Percentiles rank a stretch among this genome's conserved stretches.
Evolutionary conservation across 768 basidiomycete species (phyloP).

Genomic region (Leccinellum rugosiceps): DNA sequence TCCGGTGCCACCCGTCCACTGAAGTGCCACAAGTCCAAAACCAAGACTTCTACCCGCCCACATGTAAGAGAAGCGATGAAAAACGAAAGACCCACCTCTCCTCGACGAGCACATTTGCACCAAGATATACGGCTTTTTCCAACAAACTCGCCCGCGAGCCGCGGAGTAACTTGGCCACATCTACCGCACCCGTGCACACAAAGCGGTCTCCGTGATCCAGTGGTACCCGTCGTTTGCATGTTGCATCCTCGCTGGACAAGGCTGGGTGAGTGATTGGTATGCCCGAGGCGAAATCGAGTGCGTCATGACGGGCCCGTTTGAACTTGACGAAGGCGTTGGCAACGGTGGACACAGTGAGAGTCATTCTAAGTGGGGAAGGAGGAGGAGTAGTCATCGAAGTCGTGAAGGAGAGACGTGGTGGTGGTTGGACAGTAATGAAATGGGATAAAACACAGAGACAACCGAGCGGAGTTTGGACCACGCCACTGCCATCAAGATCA

Average conservation of each 20-base stretch:
- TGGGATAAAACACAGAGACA: not conserved
- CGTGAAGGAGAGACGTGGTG: not conserved
- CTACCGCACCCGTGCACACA: slow-evolving; percentile 61
- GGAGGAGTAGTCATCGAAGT: slow-evolving; percentile 19
- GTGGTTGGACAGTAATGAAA: not conserved
- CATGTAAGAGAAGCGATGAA: not conserved
- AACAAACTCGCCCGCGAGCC: slow-evolving; percentile 50
- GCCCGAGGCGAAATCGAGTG: slow-evolving; percentile 38
- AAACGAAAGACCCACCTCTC: slow-evolving; percentile 54
- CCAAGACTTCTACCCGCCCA: not conserved
- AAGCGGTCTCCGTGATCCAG: slow-evolving; percentile 43
- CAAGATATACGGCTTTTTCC: slow-evolving; percentile 45
- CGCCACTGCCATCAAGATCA: not conserved
- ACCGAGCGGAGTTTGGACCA: slow-evolving; percentile 24
- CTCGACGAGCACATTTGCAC: slow-evolving; percentile 61
- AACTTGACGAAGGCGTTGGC: slow-evolving; percentile 55
- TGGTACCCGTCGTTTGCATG: slow-evolving; percentile 28
- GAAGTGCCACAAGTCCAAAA: not conserved
- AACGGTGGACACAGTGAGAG: slow-evolving; percentile 35
- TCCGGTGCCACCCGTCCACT: not conserved
- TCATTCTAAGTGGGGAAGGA: slow-evolving; percentile 20
- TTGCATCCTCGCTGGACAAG: slow-evolving; percentile 28
- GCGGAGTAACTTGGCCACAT: slow-evolving; percentile 53
- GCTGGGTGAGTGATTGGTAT: slow-evolving; percentile 36
- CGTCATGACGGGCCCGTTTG: slow-evolving; percentile 37